These are phyloP conservation scores for Camellia sinensis DNA, from an alignment of 148 eudicot genomes.

Conservation along the genomic window DNA sequence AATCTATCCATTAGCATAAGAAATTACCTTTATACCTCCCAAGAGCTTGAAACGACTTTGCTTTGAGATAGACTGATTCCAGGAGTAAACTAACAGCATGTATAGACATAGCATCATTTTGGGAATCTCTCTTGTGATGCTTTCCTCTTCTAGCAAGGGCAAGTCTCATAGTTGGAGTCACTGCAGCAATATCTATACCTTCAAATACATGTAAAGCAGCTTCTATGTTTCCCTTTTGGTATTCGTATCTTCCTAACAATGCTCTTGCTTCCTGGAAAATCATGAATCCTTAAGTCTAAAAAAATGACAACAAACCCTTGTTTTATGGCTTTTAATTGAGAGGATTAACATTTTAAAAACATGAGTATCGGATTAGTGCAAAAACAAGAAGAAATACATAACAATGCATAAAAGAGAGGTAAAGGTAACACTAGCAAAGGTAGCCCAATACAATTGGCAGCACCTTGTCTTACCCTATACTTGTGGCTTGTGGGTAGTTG, in stretches of 20 bases:
- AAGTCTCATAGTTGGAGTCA: conserved; percentile 63
- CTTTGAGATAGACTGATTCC: conserved; percentile 79
- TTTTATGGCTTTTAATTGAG: not conserved
- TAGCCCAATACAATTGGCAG: too few species aligned
- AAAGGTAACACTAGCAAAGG: not conserved
- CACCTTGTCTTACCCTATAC: too few species aligned
- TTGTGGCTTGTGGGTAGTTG: too few species aligned
- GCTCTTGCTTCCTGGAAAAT: conserved; percentile 91
- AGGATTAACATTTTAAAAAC: not conserved
- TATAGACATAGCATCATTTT: conserved; percentile 54
- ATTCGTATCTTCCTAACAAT: conserved; percentile 83
- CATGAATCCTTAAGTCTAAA: not conserved
- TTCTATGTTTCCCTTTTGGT: conserved; percentile 86
- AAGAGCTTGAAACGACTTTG: conserved; percentile 77
- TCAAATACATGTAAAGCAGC: conserved; percentile 93
- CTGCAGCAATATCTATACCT: conserved; percentile 73
- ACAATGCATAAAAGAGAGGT: not conserved
- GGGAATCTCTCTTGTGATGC: conserved; percentile 48
- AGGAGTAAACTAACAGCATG: conserved; percentile 70
- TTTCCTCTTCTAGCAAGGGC: conserved; percentile 52
- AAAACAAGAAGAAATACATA: too few species aligned
- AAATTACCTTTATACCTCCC: conserved; percentile 70
- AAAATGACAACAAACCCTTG: not conserved
- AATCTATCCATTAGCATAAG: not conserved
- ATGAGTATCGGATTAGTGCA: not conserved